Conservation (phyloP, 805 yeast genomes). For the Vanderwaltozyma tropicalis region DNA sequence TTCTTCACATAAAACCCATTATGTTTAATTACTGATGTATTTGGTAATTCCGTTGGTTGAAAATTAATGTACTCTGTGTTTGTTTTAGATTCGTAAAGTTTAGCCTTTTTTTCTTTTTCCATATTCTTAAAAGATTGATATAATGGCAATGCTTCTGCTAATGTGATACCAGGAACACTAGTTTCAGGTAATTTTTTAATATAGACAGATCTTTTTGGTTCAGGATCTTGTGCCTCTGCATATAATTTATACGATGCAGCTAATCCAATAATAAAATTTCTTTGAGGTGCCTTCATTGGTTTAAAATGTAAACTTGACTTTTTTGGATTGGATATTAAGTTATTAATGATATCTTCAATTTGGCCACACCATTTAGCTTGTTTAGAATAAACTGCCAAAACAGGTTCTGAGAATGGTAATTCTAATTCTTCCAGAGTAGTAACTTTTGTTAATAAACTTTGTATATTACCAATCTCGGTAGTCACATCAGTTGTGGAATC, state of each 20-base stretch:
- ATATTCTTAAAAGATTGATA: slow-evolving; percentile 33
- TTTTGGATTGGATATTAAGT: slow-evolving; percentile 36
- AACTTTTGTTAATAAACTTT: slow-evolving; percentile 17
- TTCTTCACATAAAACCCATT: slow-evolving; percentile 49
- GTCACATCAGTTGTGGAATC: slow-evolving; percentile 3
- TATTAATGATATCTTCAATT: slow-evolving; percentile 44
- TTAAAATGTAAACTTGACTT: slow-evolving; percentile 48
- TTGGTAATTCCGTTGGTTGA: slow-evolving; percentile 16
- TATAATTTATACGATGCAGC: slow-evolving; percentile 49
- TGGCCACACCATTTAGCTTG: slow-evolving; percentile 62
- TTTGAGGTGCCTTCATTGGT: slow-evolving; percentile 60
- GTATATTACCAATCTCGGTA: slow-evolving; percentile 9
- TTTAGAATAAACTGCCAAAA: slow-evolving; percentile 37
- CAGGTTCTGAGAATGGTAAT: slow-evolving; percentile 36
- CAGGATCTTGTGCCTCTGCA: slow-evolving; percentile 70
- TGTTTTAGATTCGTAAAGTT: slow-evolving; percentile 21
- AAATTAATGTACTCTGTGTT: slow-evolving; percentile 18
- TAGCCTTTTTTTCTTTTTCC: slow-evolving; percentile 26
- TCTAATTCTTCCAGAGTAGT: slow-evolving; percentile 19
- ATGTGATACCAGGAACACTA: slow-evolving; percentile 17
- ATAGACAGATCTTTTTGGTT: slow-evolving; percentile 66
- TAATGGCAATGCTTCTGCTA: slow-evolving; percentile 31
- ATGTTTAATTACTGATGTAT: slow-evolving; percentile 24
- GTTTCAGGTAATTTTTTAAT: slow-evolving; percentile 32
- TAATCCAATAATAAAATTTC: slow-evolving; percentile 60